Conservation (phyloP, 192 early-diverging fungal genomes). For the Geranomyces variabilis region DNA sequence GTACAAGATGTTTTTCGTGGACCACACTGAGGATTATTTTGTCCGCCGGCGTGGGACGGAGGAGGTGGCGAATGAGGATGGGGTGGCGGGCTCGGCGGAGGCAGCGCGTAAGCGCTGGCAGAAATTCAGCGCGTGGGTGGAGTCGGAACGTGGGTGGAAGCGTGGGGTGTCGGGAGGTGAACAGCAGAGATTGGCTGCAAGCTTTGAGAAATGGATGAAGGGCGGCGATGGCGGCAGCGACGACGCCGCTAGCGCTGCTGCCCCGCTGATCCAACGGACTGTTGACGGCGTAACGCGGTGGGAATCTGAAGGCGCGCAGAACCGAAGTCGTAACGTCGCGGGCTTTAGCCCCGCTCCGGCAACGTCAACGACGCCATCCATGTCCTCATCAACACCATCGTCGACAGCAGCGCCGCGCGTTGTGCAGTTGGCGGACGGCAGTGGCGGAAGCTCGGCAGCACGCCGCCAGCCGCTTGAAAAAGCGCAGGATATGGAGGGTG, state of each 20-base stretch:
- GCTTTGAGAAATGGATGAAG: slow-evolving; percentile 13
- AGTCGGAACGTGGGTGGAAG: slow-evolving; percentile 17
- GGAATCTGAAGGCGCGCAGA: background rate
- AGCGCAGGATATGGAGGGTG: background rate
- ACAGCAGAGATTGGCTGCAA: background rate
- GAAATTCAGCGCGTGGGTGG: slow-evolving; percentile 14
- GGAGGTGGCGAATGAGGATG: background rate
- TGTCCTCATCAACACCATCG: background rate
- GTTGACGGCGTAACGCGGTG: slow-evolving; percentile 1
- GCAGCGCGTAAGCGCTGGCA: background rate
- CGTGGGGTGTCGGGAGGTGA: slow-evolving; percentile 11
- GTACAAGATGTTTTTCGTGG: slow-evolving; percentile 97
- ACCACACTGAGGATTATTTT: slow-evolving; percentile 91
- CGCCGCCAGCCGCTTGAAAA: background rate
- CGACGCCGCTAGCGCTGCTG: background rate
- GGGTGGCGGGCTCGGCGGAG: background rate
- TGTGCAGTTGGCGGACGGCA: background rate
- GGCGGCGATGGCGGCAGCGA: background rate
- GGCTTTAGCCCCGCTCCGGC: too few relatives aligned
- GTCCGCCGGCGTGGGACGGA: background rate
- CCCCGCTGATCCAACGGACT: background rate
- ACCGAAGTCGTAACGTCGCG: too few relatives aligned
- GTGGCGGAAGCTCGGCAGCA: background rate
- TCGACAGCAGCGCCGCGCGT: background rate
- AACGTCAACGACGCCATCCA: too few relatives aligned